Evolutionary conservation across 768 basidiomycete genomes (phyloP).

Genomic region (Kwoniella europaea): DNA sequence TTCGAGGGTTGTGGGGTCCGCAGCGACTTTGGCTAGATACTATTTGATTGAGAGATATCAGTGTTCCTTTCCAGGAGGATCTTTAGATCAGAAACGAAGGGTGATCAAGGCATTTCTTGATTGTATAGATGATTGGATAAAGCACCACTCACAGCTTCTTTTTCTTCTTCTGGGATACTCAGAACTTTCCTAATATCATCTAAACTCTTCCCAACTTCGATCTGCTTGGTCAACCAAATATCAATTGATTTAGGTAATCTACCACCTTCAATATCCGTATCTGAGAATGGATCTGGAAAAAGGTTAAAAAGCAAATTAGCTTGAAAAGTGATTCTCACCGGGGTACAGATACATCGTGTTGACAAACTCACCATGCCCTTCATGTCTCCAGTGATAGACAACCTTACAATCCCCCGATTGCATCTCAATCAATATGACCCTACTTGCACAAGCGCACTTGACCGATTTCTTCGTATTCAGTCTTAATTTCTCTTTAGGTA

Average conservation of each 20-base stretch:
- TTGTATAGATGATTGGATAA: background rate
- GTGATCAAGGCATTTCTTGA: background rate
- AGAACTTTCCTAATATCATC: conserved; percentile 45
- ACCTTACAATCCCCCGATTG: conserved; percentile 41
- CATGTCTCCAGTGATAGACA: conserved; percentile 49
- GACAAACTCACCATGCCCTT: conserved; percentile 50
- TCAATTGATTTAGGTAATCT: conserved; percentile 45
- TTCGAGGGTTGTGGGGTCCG: conserved; percentile 26
- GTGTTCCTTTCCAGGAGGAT: background rate
- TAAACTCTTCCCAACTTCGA: conserved; percentile 38
- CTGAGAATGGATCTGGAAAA: conserved; percentile 43
- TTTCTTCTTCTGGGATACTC: conserved; percentile 41
- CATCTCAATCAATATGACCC: conserved; percentile 45
- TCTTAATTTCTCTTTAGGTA: conserved; percentile 42
- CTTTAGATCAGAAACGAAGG: background rate
- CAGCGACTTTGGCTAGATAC: conserved; percentile 28
- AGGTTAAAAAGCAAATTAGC: no score
- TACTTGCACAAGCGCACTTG: conserved; percentile 45
- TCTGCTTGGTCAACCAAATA: conserved; percentile 47
- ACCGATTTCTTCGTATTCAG: conserved; percentile 52
- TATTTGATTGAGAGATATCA: background rate
- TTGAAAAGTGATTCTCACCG: background rate
- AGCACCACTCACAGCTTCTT: conserved; percentile 32
- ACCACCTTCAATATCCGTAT: conserved; percentile 34
- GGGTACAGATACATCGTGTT: background rate